A percentile compares a stretch with the other conserved stretches of the same genome.
These are phyloP conservation scores for Microcyclospora pomicola DNA, from an alignment of 2,329 filamentous ascomycete genomes.

Conservation along the genomic window DNA sequence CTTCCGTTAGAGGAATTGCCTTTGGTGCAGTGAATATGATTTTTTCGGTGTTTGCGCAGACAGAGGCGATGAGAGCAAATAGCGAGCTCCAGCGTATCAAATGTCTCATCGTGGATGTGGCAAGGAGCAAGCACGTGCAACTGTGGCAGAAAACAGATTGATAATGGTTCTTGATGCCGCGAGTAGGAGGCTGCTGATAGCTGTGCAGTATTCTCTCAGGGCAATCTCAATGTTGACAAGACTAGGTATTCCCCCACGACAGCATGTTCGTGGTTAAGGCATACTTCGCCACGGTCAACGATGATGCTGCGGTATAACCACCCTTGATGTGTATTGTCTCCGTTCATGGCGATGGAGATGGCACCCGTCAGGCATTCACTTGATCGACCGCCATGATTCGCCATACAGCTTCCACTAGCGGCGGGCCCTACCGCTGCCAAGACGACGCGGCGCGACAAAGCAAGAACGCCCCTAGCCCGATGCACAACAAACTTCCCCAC, in stretches of 20 bases:
- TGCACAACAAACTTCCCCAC: conserved; percentile 1
- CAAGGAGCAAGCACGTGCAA: not conserved
- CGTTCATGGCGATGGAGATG: too few species aligned
- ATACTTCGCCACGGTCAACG: too few species aligned
- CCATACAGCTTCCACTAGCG: conserved; percentile 1
- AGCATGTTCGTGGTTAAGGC: too few species aligned
- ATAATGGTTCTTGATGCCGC: not conserved
- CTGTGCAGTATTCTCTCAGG: too few species aligned
- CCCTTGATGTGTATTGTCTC: too few species aligned
- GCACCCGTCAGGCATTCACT: too few species aligned
- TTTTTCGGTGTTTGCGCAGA: conserved; percentile 74
- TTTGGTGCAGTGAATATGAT: conserved; percentile 67
- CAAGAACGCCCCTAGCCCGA: too few species aligned
- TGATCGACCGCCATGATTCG: too few species aligned
- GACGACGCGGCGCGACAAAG: too few species aligned
- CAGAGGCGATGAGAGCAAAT: conserved; percentile 14
- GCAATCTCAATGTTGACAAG: too few species aligned
- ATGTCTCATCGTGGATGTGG: conserved; percentile 14
- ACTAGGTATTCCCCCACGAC: too few species aligned
- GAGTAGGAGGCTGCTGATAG: not conserved
- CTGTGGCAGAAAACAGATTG: not conserved
- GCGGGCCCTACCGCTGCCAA: conserved; percentile 1
- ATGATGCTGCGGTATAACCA: too few species aligned
- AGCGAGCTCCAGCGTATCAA: conserved; percentile 9
- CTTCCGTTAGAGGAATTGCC: conserved; percentile 40